These are phyloP conservation scores for Closterium sp. DNA, from an alignment of 139 green algal genomes.

Conservation along the genomic window DNA sequence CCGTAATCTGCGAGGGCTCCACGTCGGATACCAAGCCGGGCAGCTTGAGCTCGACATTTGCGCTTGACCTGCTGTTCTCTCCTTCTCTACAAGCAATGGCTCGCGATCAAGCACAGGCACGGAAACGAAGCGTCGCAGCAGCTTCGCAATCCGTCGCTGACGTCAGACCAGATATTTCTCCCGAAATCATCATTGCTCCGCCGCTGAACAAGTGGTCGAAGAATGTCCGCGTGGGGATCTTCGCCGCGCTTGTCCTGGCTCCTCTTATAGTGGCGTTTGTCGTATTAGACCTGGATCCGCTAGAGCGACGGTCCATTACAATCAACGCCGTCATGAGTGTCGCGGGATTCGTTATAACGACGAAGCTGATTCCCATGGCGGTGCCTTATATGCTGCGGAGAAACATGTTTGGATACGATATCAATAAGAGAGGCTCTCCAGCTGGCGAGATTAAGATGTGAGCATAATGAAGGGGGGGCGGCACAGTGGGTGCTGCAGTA, in stretches of 20 bases:
- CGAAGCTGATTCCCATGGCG: slow-evolving; percentile 35
- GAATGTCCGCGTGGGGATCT: neutral
- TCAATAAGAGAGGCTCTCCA: slow-evolving; percentile 55
- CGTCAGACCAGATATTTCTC: neutral
- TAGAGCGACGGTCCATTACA: slow-evolving; percentile 7
- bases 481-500: too few relatives aligned
- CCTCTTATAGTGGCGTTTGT: neutral
- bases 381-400: slow-evolving; percentile 43
- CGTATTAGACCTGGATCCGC: neutral
- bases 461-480: neutral
- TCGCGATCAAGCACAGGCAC: neutral
- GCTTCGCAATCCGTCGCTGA: neutral
- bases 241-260: neutral
- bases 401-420: slow-evolving; percentile 52
- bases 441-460: slow-evolving; percentile 45
- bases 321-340: slow-evolving; percentile 44
- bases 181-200: neutral
- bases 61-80: too few relatives aligned
- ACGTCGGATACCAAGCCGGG: neutral
- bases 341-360: slow-evolving; percentile 35
- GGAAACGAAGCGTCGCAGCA: neutral
- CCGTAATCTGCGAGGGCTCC: neutral
- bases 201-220: neutral
- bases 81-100: too few relatives aligned
- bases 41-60: neutral